Evolutionary conservation across 805 yeast genomes (phyloP), one percentile per base, ranked within the genome.

Genomic region (Metschnikowia hibisci): DNA sequence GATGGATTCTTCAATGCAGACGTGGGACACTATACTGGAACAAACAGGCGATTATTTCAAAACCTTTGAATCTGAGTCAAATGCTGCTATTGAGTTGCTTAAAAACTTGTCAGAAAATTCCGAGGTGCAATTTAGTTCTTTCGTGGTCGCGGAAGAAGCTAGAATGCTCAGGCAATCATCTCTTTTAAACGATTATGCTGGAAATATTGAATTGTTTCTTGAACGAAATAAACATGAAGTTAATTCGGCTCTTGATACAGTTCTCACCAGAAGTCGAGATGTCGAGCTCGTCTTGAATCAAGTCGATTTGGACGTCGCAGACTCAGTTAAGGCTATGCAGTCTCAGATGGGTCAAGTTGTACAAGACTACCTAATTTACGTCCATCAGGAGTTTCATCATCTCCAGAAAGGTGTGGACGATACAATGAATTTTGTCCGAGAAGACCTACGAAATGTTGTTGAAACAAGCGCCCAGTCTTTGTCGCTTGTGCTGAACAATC

Each of bases 171-270:
- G 40, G 8, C 41, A 46, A 12, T 9, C 36, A 8, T 23, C 39
- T 15, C 42, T 46, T 13, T 23, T 37, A 5, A 44, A 43, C 13
- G 32, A 43, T 3, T 42, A 43, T n/a, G 23, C 31, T n/a, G 14
- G 20, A 3, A 23, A 15, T 12, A 20, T 35, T 31, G 32, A 28
- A 6, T 7, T 27, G 13, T 16, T 35, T 12, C 28, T 31, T 35
- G 27, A 30, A 7, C 18, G 20, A n/a, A 16, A n/a, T 5, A 22
- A 27, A 5, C 23, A 16, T 23, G 32, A 35, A 18, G 8, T 35
- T 9, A 31, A 27, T 8, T 27, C n/a, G 5, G 3, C 39, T 4
- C 39, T 26, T 9, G 28, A 16, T 3, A 16, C 16, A 6, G 32
- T 32, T 16, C 28, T 35, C 25, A 6, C 25, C 12, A 26, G 18